These are phyloP conservation scores for Mortierella sp. DNA, from an alignment of 371 early-diverging fungal genomes.

Conservation along the genomic window DNA sequence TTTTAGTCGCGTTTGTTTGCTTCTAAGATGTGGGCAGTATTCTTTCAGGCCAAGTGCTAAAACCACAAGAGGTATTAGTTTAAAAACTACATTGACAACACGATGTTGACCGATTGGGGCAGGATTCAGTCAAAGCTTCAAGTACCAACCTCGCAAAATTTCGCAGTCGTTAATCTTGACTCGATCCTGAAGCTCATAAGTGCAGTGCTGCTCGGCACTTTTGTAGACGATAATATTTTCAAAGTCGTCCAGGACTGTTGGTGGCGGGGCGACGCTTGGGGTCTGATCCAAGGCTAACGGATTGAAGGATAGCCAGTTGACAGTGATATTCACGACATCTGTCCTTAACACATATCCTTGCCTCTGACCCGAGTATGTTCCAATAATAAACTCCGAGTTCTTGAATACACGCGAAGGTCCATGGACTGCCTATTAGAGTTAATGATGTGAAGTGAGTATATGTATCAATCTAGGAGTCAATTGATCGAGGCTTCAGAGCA, in stretches of 20 bases:
- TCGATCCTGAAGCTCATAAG: conserved; percentile 49
- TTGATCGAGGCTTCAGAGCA: neutral
- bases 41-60: conserved; percentile 27
- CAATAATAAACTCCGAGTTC: conserved; percentile 32
- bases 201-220: conserved; percentile 53
- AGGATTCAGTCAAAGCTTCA: neutral
- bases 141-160: conserved; percentile 22
- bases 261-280: conserved; percentile 50
- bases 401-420: conserved; percentile 49
- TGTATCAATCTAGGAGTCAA: neutral
- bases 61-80: too few relatives aligned
- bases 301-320: conserved; percentile 55
- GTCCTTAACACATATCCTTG: conserved; percentile 45
- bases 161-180: conserved; percentile 39
- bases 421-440: conserved; percentile 24
- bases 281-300: conserved; percentile 53
- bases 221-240: conserved; percentile 55
- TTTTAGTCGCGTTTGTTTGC: conserved; percentile 34
- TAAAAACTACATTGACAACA: neutral
- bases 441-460: neutral
- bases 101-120: neutral
- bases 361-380: conserved; percentile 26
- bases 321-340: conserved; percentile 41
- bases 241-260: conserved; percentile 46
- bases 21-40: conserved; percentile 44